Evolutionary conservation across 352 stramenopile species (phyloP).

Genomic region (Phytophthora macrochlamydospora): DNA sequence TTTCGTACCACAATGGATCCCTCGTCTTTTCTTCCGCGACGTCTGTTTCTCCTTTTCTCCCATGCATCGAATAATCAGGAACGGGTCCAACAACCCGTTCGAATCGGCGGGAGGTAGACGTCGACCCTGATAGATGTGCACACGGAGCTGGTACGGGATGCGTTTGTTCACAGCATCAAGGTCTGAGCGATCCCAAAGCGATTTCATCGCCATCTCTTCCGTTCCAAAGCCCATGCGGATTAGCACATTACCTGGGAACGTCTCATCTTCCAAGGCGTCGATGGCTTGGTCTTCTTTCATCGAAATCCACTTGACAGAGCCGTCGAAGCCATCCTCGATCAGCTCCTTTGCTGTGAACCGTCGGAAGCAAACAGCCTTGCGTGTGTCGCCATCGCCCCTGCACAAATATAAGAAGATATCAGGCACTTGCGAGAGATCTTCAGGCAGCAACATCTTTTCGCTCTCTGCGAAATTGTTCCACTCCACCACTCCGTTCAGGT

Average conservation of each 20-base stretch:
- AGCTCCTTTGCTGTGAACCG: slow-evolving; percentile 84
- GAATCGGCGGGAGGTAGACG: slow-evolving; percentile 81
- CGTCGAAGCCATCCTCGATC: slow-evolving; percentile 63
- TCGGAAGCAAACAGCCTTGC: slow-evolving; percentile 76
- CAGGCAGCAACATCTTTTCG: slow-evolving; percentile 74
- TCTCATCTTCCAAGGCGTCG: slow-evolving; percentile 75
- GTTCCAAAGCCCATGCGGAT: slow-evolving; percentile 80
- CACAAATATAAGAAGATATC: slow-evolving; percentile 91
- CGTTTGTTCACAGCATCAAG: slow-evolving; percentile 74
- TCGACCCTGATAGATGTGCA: slow-evolving; percentile 87
- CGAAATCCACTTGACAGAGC: slow-evolving; percentile 69
- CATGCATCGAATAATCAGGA: slow-evolving; percentile 81
- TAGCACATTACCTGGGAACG: slow-evolving; percentile 85
- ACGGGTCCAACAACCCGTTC: slow-evolving; percentile 86
- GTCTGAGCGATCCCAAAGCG: slow-evolving; percentile 56
- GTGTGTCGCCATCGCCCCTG: slow-evolving; percentile 62
- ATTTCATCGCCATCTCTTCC: slow-evolving; percentile 66
- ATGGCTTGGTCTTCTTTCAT: slow-evolving; percentile 86
- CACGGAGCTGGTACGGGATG: slow-evolving; percentile 82
- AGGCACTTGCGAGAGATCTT: slow-evolving; percentile 79
- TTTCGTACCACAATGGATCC: slow-evolving; percentile 90
- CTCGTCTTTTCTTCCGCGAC: slow-evolving; percentile 75
- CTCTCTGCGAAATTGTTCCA: slow-evolving; percentile 85
- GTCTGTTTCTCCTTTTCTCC: slow-evolving; percentile 79
- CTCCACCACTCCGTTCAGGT: slow-evolving; percentile 81